Evolutionary conservation across 805 yeast genomes (phyloP).

Genomic region (Danielia reshetovae): DNA sequence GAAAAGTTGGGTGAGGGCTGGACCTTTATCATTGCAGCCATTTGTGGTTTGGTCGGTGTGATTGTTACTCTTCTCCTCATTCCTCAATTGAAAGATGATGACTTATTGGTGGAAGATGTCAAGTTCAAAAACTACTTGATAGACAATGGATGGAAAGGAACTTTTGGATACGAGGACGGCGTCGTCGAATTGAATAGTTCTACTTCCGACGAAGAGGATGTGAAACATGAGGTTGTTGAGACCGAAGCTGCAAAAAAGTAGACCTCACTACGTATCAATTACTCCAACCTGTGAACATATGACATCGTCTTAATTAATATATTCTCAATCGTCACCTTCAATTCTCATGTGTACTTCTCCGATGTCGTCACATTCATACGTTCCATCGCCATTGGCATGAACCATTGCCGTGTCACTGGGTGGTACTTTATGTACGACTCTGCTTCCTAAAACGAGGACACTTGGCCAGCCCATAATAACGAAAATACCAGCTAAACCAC

Average conservation of each 20-base stretch:
- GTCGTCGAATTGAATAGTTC: conserved; percentile 3
- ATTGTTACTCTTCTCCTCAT: conserved; percentile 54
- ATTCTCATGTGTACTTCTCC: not conserved
- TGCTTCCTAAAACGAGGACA: not conserved
- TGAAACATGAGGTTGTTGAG: conserved; percentile 2
- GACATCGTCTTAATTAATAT: too few relatives aligned
- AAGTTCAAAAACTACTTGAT: conserved; percentile 57
- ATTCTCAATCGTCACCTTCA: not conserved
- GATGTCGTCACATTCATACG: not conserved
- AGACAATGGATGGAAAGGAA: conserved; percentile 56
- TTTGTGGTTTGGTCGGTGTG: conserved; percentile 65
- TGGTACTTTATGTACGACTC: not conserved
- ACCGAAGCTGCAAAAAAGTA: conserved; percentile 1
- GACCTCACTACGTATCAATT: not conserved
- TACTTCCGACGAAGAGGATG: conserved; percentile 10
- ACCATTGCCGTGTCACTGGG: not conserved
- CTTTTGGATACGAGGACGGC: conserved; percentile 33
- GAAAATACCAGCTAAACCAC: not conserved
- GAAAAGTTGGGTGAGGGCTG: conserved; percentile 59
- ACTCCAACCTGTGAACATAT: not conserved
- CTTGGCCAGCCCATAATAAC: not conserved
- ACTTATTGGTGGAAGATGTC: conserved; percentile 59
- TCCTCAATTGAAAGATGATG: conserved; percentile 70
- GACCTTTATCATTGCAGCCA: conserved; percentile 80
- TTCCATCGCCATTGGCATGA: not conserved